These are phyloP conservation scores for Trichoderma arundinaceum DNA, from an alignment of 2,329 filamentous ascomycete genomes.

Conservation along the genomic window DNA sequence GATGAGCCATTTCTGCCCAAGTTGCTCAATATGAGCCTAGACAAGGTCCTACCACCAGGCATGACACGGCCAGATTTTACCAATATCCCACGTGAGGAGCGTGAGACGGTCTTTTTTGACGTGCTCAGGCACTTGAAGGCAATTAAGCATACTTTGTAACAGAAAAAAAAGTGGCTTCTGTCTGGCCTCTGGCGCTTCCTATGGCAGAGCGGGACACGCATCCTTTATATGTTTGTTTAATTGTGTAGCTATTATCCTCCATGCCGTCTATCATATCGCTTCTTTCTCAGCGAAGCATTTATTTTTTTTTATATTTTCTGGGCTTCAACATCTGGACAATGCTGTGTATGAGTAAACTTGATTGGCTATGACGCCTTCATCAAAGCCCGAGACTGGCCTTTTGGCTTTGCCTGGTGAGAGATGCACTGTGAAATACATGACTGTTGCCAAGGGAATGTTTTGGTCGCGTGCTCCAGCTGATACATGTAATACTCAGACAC, in stretches of 20 bases:
- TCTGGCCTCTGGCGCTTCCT: background rate
- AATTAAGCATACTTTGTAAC: constrained; percentile 5
- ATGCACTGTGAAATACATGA: background rate
- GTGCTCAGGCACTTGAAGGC: constrained; percentile 6
- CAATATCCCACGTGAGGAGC: constrained; percentile 8
- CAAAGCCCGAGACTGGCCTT: no score
- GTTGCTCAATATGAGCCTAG: constrained; percentile 18
- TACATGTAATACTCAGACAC: background rate
- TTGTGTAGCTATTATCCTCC: constrained; percentile 29
- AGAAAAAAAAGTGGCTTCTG: background rate
- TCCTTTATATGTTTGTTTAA: constrained; percentile 19
- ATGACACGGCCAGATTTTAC: constrained; percentile 18
- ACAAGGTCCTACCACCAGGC: constrained; percentile 10
- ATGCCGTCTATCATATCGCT: constrained; percentile 18
- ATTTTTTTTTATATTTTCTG: background rate
- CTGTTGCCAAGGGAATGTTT: background rate
- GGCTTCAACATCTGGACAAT: no score
- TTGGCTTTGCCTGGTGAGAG: no score
- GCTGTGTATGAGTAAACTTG: no score
- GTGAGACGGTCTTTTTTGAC: background rate
- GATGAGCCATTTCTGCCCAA: constrained; percentile 19
- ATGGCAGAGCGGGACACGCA: constrained; percentile 4
- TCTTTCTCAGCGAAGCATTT: constrained; percentile 5
- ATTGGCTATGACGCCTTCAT: no score
- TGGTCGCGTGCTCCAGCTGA: background rate